These are phyloP conservation scores for Stemphylium beticola DNA, from an alignment of 2,329 filamentous ascomycete genomes.

Conservation along the genomic window DNA sequence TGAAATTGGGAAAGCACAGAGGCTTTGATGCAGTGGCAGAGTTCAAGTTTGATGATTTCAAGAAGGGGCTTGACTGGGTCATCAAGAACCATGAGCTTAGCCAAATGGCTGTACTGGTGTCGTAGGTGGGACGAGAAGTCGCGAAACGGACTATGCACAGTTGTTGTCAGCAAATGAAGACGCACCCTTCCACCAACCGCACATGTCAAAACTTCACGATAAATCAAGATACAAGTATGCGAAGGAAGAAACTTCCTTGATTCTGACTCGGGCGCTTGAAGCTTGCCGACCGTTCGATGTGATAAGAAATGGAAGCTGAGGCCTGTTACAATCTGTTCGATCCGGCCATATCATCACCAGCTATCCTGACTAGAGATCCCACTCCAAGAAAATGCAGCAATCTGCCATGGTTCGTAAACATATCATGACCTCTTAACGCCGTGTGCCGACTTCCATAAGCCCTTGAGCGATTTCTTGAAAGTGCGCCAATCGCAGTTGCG, in stretches of 20 bases:
- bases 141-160: background rate
- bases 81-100: constrained; percentile 5
- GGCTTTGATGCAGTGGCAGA: constrained; percentile 1
- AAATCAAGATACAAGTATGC: background rate
- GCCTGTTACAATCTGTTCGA: constrained; percentile 16
- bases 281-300: constrained; percentile 21
- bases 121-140: background rate
- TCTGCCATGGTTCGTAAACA: constrained; percentile 28
- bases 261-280: constrained; percentile 20
- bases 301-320: constrained; percentile 15
- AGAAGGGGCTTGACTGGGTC: constrained; percentile 1
- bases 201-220: background rate
- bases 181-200: background rate
- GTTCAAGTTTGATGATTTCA: background rate
- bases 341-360: constrained; percentile 12
- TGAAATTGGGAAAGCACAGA: constrained; percentile 41
- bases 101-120: constrained; percentile 3
- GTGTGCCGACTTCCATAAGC: constrained; percentile 42
- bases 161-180: background rate
- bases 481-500: constrained; percentile 42
- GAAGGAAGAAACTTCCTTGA: constrained; percentile 11
- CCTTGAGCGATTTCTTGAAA: constrained; percentile 40
- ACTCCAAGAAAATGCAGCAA: constrained; percentile 24
- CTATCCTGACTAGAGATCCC: constrained; percentile 15
- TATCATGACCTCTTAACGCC: constrained; percentile 38